Evolutionary conservation across 768 basidiomycete genomes (phyloP), one percentile per base, ranked within the genome.

Genomic region (Mrakia hoshinonis): DNA sequence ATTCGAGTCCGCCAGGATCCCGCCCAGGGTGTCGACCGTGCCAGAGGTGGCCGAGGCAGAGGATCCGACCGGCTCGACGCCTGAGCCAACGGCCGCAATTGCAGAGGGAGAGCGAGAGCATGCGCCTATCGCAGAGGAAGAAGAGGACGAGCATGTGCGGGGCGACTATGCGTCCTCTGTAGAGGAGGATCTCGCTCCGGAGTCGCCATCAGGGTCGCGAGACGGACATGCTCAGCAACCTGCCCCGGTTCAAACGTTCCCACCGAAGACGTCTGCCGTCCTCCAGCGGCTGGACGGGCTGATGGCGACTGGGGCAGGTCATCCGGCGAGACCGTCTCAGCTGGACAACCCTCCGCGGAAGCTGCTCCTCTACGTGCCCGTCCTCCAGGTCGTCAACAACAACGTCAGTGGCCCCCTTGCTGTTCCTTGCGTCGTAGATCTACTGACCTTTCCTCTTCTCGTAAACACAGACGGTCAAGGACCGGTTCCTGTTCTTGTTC

Each of bases 401-500:
- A 71, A 79, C 65, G 79, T 79, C 46, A 77, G 78, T 77, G 34
- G 11, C n/a, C n/a, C 5, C 11, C n/a, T 26, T 7, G 15, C 67
- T 36, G 13, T 13, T 48, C 5, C 39, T 36, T n/a, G 36, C 7
- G 26, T 67, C 65, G 46, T 24, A 26, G 10, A 4, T 49, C 22
- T 26, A 9, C 18, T 38, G 12, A n/a, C 2, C 26, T 67, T 65
- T 73, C 67, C 75, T 36, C 38, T 1, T 43, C 36, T 38, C 15
- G 31, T 36, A 34, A 20, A 34, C 22, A 13, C 89, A 95, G 79
- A 93, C 90, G 0, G 89, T 93, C 79, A 97, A 98, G 79, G 93
- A 97, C 77, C 87, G 96, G 13, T 91, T 92, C 81, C 85, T 98
- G 12, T 94, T 98, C 82, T 84, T 98, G n/a, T 99, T 99, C 84